Evolutionary conservation across 805 yeast genomes (phyloP).

Genomic region (Suhomyces emberorum): DNA sequence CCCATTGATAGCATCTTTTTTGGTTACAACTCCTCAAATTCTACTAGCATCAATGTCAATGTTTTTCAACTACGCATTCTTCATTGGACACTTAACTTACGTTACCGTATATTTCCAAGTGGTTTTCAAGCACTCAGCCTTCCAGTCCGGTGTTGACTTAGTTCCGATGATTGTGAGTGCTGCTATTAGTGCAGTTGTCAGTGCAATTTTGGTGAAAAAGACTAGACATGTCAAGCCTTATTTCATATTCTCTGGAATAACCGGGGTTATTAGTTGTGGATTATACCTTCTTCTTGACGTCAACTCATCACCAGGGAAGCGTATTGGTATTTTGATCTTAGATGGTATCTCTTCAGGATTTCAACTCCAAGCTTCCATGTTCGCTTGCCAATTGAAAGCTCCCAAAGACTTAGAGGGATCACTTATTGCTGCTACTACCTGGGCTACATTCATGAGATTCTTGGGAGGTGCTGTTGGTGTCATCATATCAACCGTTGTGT

Average conservation of each 20-base stretch:
- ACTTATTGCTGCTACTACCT: slow-evolving; percentile 10
- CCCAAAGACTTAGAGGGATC: slow-evolving; percentile 34
- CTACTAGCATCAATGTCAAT: slow-evolving; percentile 13
- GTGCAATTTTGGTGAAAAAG: slow-evolving; percentile 38
- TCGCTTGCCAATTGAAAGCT: slow-evolving; percentile 46
- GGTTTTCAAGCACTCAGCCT: slow-evolving; percentile 37
- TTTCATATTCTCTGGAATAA: slow-evolving; percentile 29
- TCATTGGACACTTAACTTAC: slow-evolving; percentile 22
- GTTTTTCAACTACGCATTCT: slow-evolving; percentile 16
- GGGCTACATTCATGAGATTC: slow-evolving; percentile 11
- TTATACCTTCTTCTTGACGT: slow-evolving; percentile 38
- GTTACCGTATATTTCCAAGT: slow-evolving; percentile 50
- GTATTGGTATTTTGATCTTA: slow-evolving; percentile 46
- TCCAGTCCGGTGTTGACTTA: slow-evolving; percentile 44
- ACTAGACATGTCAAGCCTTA: slow-evolving; percentile 42
- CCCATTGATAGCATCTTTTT: slow-evolving; percentile 17
- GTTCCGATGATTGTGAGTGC: slow-evolving; percentile 43
- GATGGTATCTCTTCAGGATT: slow-evolving; percentile 49
- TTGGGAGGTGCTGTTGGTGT: slow-evolving; percentile 11
- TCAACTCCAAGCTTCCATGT: slow-evolving; percentile 42
- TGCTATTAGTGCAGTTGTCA: slow-evolving; percentile 25
- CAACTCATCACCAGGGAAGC: slow-evolving; percentile 31
- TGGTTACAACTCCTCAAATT: slow-evolving; percentile 12
- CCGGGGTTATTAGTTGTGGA: slow-evolving; percentile 45
- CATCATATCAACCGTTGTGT: slow-evolving; percentile 7